These are phyloP conservation scores for Gamsiella multidivaricata DNA, from an alignment of 192 early-diverging fungal genomes.

Conservation along the genomic window DNA sequence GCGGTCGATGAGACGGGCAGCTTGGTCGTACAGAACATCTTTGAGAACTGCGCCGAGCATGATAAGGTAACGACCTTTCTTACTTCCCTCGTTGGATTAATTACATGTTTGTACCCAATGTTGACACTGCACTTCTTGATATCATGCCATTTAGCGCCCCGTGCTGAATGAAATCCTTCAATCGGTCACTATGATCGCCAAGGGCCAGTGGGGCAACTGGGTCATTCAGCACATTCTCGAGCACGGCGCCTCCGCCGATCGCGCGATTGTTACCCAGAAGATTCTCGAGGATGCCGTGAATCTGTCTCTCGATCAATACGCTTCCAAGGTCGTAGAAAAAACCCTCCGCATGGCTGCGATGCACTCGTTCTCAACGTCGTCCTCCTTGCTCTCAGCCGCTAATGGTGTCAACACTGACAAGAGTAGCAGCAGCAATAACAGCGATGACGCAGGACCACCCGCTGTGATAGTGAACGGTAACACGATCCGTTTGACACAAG, in stretches of 20 bases:
- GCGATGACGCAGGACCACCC: neutral
- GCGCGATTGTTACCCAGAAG: slow-evolving; percentile 58
- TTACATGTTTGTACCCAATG: neutral
- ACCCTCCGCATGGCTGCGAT: slow-evolving; percentile 59
- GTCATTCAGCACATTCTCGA: slow-evolving; percentile 84
- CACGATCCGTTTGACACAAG: slow-evolving; percentile 34
- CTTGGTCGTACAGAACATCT: slow-evolving; percentile 81
- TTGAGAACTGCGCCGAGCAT: slow-evolving; percentile 73
- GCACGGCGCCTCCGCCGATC: slow-evolving; percentile 64
- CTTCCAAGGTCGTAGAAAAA: slow-evolving; percentile 83
- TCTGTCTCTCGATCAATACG: slow-evolving; percentile 79
- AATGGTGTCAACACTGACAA: neutral
- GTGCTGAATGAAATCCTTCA: slow-evolving; percentile 73
- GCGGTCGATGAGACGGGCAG: slow-evolving; percentile 83
- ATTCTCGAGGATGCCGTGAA: slow-evolving; percentile 60
- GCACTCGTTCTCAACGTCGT: neutral
- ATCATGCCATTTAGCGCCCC: slow-evolving; percentile 52
- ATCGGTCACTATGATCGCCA: slow-evolving; percentile 70
- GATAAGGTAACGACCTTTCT: slow-evolving; percentile 63
- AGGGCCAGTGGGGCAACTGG: slow-evolving; percentile 88
- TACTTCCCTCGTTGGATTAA: neutral
- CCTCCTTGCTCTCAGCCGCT: neutral
- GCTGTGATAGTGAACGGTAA: slow-evolving; percentile 24
- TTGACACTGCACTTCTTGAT: neutral
- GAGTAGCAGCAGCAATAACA: neutral